Evolutionary conservation across 805 yeast genomes (phyloP), one percentile per base, ranked within the genome.

Genomic region (Kuraishia floccosa): DNA sequence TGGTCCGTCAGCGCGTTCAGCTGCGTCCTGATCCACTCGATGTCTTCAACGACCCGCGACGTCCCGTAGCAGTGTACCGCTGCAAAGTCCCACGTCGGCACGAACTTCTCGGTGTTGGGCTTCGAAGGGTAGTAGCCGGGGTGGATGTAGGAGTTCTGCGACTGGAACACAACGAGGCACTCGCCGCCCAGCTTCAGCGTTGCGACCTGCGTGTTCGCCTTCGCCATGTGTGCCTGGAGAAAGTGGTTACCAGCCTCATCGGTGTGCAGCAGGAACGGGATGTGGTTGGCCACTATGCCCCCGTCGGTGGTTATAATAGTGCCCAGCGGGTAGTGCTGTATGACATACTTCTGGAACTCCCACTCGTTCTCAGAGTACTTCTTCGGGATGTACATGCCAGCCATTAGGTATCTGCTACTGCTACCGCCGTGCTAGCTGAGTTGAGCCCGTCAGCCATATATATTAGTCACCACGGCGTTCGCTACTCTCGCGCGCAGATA

Each of bases 81-180:
- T 2, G 68, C 72, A 49, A 65, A 75, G 46, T 71, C 76, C 82
- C 82, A 76, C 1, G 83, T 76, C 12, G 83, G 81, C n/a, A 75
- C 83, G 25, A 60, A 62, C 43, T 72, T 75, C 37, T 72, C 76
- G 20, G 76, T 68, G 29, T 58, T 59, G 28, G 60, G 51, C 51
- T 76, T 75, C 14, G 63, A 57, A 6, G 72, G 67, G 42, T 76
- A 76, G 64, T 74, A 76, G 11, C 62, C 47, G 2, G 84, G 81
- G 16, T 74, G 50, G 15, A 76, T 64, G 44, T 76, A 76, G 1
- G 71, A 51, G 41, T 70, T 59, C 3, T 45, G 52, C 5, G 72
- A 58, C 45, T 65, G 70, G 56, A 76, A 76, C 4, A 72, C 58
- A 9, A 73, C 61, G 37, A 68, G 49, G 10, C 64, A 65, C 6